Conservation (phyloP, 139 green algal species). For the Haematococcus lacustris region DNA sequence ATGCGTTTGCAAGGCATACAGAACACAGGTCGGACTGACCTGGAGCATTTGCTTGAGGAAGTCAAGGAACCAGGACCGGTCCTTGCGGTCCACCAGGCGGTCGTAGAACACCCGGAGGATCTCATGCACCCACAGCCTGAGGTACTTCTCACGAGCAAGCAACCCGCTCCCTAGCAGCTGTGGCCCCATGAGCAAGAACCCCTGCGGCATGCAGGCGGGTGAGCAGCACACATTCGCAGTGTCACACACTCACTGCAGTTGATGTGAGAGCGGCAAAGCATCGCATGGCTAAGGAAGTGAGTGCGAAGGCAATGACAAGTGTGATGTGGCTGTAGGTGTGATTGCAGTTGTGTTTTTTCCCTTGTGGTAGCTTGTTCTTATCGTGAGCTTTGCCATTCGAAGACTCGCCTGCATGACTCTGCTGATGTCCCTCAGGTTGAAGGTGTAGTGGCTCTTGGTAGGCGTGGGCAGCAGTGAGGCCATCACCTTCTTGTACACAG, state of each 20-base stretch:
- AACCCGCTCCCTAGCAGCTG: constrained; percentile 8
- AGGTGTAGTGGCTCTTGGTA: constrained; percentile 76
- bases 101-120: constrained; percentile 70
- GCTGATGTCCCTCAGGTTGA: constrained; percentile 79
- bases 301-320: neutral
- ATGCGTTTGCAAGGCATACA: too few species aligned
- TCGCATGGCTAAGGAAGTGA: neutral
- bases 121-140: constrained; percentile 69
- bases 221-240: neutral
- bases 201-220: constrained; percentile 13
- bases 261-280: neutral
- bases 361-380: neutral
- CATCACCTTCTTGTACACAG: constrained; percentile 41
- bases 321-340: too few species aligned
- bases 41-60: constrained; percentile 29
- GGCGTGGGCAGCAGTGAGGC: constrained; percentile 65
- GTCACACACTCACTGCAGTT: neutral
- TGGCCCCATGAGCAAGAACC: constrained; percentile 47
- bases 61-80: constrained; percentile 51
- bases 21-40: constrained; percentile 1
- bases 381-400: neutral
- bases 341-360: too few species aligned
- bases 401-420: constrained; percentile 68
- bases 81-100: constrained; percentile 55
- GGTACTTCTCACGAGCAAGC: constrained; percentile 32